A percentile compares a stretch with the other conserved stretches of the same genome.
Conservation (phyloP, 495 filamentous ascomycete genomes). For the Hypoxylon fuscum region DNA sequence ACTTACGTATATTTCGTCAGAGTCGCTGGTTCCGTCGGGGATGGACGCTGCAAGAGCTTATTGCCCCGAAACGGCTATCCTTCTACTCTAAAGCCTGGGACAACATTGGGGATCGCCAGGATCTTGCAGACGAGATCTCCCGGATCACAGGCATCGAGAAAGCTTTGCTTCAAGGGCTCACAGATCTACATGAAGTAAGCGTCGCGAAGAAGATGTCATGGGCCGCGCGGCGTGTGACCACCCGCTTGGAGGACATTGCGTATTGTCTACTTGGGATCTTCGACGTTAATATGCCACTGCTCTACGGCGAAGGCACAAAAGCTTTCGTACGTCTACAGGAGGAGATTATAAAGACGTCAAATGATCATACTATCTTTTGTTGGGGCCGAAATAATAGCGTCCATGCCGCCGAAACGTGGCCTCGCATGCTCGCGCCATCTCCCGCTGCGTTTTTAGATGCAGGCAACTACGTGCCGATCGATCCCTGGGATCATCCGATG, state of each 20-base stretch:
- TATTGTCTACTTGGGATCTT: constrained; percentile 47
- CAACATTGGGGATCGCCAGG: constrained; percentile 40
- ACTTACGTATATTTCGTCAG: constrained; percentile 3
- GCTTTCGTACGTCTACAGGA: constrained; percentile 44
- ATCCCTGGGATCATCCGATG: constrained; percentile 12
- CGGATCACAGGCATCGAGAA: constrained; percentile 44
- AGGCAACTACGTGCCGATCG: constrained; percentile 7
- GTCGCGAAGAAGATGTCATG: constrained; percentile 43
- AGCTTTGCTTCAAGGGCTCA: constrained; percentile 22
- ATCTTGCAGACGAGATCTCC: constrained; percentile 36
- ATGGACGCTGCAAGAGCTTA: constrained; percentile 54
- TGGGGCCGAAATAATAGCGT: constrained; percentile 16
- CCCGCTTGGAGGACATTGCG: constrained; percentile 41
- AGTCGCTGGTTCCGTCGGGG: constrained; percentile 51
- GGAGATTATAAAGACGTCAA: constrained; percentile 37
- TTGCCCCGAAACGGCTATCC: constrained; percentile 41
- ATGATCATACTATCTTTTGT: constrained; percentile 41
- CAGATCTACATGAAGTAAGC: constrained; percentile 23
- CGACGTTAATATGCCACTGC: constrained; percentile 42
- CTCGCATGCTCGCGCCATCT: constrained; percentile 23
- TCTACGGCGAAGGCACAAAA: constrained; percentile 45
- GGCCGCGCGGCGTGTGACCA: constrained; percentile 33
- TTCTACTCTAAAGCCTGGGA: constrained; percentile 49
- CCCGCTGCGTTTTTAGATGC: constrained; percentile 12
- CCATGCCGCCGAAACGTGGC: constrained; percentile 14